Evolutionary conservation across 2,329 filamentous ascomycete genomes (phyloP), one percentile per base, ranked within the genome.

Genomic region (Ascochyta pisi): DNA sequence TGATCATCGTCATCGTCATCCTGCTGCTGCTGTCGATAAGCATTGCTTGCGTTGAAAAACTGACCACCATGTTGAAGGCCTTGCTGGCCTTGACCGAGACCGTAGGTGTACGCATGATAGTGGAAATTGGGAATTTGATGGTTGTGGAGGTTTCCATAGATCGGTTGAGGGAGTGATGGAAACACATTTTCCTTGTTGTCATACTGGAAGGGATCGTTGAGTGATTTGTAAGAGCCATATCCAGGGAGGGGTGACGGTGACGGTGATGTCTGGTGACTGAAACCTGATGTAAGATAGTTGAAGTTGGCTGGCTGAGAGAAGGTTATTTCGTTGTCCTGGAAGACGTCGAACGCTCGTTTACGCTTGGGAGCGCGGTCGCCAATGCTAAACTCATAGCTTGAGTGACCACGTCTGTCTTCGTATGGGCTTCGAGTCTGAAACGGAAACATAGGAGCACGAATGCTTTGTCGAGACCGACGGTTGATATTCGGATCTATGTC

Each of bases 301-400:
- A 76, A 66, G 29, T 48, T 59, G 6, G 66, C 66, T 29, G 74
- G 70, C 43, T 73, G 73, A 15, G 59, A 59, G 43, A 75, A 75
- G 6, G 71, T 52, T 23, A 67, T 55, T 5, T 71, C 66, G 15
- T 79, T 73, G 39, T 79, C 77, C 41, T 78, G 73, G 58, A 77
- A 79, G 47, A 81, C 75, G 35, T 76, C 73, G 37, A 81, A 73
- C 3, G 68, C 68, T 16, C 69, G 68, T 57, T 75, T 77, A 15
- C 69, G 69, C 64, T 75, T 71, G 2, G 64, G 49, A 50, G 58
- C 72, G 52, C 66, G 66, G 8, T 66, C 67, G 19, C 58, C 64
- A 22, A 67, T 50, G 10, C 57, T 63, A 45, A 73, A 72, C 5
- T 64, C 67, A 39, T 74, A 73, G 19, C 69, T 73, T 26, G 74